A percentile compares a stretch with the other conserved stretches of the same genome.
Conservation (phyloP, 306 rosid species). For the Vigna hirtella region DNA sequence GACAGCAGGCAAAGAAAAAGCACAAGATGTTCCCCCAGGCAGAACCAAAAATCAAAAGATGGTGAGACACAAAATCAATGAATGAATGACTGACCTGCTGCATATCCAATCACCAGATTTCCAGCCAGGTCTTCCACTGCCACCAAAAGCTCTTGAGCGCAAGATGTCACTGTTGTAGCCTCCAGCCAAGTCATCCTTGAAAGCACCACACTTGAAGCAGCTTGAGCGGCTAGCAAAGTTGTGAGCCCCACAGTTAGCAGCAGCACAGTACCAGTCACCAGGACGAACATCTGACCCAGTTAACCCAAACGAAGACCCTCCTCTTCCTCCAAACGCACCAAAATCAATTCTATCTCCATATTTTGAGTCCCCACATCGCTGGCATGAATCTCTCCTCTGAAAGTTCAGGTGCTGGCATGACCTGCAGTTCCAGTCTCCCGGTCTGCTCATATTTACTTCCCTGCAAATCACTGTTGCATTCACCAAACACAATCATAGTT, state of each 20-base stretch:
- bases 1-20: slow-evolving; percentile 34
- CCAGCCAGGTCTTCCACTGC: slow-evolving; percentile 77
- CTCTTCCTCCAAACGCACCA: slow-evolving; percentile 63
- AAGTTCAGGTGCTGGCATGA: slow-evolving; percentile 96
- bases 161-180: slow-evolving; percentile 55
- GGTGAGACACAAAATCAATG: neutral
- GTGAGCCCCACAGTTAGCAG: slow-evolving; percentile 83
- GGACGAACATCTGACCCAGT: slow-evolving; percentile 88
- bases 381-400: slow-evolving; percentile 96
- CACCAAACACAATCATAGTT: neutral
- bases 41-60: slow-evolving; percentile 42
- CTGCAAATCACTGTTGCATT: slow-evolving; percentile 44
- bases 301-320: slow-evolving; percentile 76
- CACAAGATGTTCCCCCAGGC: slow-evolving; percentile 20
- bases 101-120: slow-evolving; percentile 99
- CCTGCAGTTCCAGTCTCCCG: slow-evolving; percentile 99
- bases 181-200: slow-evolving; percentile 73
- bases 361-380: slow-evolving; percentile 86
- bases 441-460: slow-evolving; percentile 75
- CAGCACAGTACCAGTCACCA: slow-evolving; percentile 92
- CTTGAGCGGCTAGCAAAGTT: slow-evolving; percentile 94
- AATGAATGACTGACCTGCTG: slow-evolving; percentile 58
- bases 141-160: slow-evolving; percentile 60
- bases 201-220: slow-evolving; percentile 98
- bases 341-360: slow-evolving; percentile 61